phyloP scores from a whole-genome alignment of 108 stramenopile genomes.

The Nitzschia sp. region DNA sequence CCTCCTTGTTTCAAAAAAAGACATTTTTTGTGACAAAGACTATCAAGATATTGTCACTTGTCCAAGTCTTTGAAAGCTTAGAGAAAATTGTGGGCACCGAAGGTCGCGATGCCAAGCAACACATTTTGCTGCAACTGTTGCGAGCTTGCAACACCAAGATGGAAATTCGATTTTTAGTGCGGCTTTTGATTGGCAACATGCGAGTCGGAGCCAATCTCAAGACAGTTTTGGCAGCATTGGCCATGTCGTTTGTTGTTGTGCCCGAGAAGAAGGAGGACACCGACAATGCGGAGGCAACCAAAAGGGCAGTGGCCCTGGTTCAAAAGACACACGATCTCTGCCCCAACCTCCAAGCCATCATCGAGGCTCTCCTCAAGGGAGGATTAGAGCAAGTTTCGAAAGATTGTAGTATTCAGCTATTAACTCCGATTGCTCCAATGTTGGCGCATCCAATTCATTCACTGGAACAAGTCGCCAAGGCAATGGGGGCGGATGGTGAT shows the following conservation, averaged over 20 bases:
- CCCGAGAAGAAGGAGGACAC: background rate
- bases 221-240: conserved; percentile 47
- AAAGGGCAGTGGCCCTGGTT: conserved; percentile 27
- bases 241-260: conserved; percentile 30
- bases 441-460: conserved; percentile 52
- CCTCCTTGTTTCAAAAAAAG: conserved; percentile 34
- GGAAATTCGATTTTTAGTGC: conserved; percentile 50
- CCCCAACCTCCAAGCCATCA: conserved; percentile 37
- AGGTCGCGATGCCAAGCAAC: conserved; percentile 35
- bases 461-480: conserved; percentile 38
- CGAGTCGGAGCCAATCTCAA: conserved; percentile 47
- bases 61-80: conserved; percentile 29
- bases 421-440: conserved; percentile 55
- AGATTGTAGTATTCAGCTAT: conserved; percentile 38
- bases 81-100: conserved; percentile 23
- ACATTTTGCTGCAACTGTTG: conserved; percentile 39
- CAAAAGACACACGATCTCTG: conserved; percentile 47
- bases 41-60: conserved; percentile 18
- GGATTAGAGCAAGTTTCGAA: conserved; percentile 39
- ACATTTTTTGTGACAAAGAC: conserved; percentile 16
- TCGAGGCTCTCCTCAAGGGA: conserved; percentile 36
- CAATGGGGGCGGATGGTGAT: conserved; percentile 13
- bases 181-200: conserved; percentile 50
- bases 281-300: no score
- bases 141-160: conserved; percentile 35